Conservation (phyloP, 1,284 basidiomycete species). For the Pseudozyma pruni region DNA sequence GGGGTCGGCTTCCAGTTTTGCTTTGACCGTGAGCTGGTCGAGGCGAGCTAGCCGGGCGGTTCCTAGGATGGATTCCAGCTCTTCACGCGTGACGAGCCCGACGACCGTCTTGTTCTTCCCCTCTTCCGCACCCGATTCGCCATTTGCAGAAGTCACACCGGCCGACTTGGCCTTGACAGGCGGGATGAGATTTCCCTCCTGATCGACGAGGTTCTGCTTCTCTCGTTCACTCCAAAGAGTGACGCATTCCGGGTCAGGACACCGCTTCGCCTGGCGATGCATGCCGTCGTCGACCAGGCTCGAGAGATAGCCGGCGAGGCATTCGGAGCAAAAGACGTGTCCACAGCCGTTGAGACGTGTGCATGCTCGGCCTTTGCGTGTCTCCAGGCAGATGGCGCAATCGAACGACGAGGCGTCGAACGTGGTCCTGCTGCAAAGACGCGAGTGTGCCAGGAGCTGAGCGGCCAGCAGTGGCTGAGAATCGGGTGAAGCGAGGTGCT, state of each 20-base stretch:
- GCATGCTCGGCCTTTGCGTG: conserved; percentile 43
- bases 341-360: conserved; percentile 33
- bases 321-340: conserved; percentile 52
- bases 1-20: conserved; percentile 48
- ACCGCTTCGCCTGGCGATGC: conserved; percentile 41
- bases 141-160: background rate
- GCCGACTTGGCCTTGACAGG: conserved; percentile 1
- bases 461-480: conserved; percentile 23
- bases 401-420: conserved; percentile 46
- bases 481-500: conserved; percentile 9
- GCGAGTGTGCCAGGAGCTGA: conserved; percentile 31
- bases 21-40: conserved; percentile 39
- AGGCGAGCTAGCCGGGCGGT: conserved; percentile 17
- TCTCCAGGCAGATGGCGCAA: conserved; percentile 53
- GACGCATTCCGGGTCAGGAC: conserved; percentile 52
- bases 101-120: conserved; percentile 7
- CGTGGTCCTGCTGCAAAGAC: conserved; percentile 32
- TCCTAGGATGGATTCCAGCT: conserved; percentile 30
- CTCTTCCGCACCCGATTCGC: background rate
- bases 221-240: conserved; percentile 35
- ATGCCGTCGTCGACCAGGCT: conserved; percentile 48
- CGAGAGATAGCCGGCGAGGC: conserved; percentile 39
- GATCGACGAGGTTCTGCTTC: conserved; percentile 41
- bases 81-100: conserved; percentile 25
- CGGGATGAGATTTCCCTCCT: conserved; percentile 31